These are phyloP conservation scores for Pyrenophora teres DNA, from an alignment of 2,329 filamentous ascomycete genomes.

Conservation along the genomic window DNA sequence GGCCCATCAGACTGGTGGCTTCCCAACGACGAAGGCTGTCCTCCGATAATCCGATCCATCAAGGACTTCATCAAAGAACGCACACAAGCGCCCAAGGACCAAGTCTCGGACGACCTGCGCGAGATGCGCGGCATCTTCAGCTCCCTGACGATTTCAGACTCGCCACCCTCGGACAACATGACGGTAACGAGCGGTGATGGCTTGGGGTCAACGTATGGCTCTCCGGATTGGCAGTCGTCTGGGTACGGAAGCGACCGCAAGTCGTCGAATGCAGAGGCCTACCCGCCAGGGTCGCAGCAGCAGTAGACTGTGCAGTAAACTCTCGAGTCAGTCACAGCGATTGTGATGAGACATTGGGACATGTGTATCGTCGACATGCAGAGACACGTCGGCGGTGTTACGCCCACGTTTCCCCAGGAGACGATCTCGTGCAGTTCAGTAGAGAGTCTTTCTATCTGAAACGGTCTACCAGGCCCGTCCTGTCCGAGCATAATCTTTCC, in stretches of 20 bases:
- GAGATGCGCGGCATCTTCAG: conserved; percentile 74
- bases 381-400: conserved; percentile 13
- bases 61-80: conserved; percentile 82
- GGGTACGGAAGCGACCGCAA: conserved; percentile 29
- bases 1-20: conserved; percentile 87
- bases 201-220: conserved; percentile 23
- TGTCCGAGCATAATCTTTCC: conserved; percentile 2
- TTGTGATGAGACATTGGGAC: conserved; percentile 6
- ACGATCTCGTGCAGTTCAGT: conserved; percentile 14
- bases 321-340: neutral
- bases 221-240: conserved; percentile 30
- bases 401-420: conserved; percentile 7
- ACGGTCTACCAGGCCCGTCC: conserved; percentile 30
- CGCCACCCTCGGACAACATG: conserved; percentile 36
- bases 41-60: conserved; percentile 73
- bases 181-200: conserved; percentile 35
- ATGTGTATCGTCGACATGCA: conserved; percentile 2
- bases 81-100: conserved; percentile 57
- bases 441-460: conserved; percentile 15
- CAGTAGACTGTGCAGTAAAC: conserved; percentile 23
- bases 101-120: conserved; percentile 66
- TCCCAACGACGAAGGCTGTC: conserved; percentile 77
- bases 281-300: conserved; percentile 12
- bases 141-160: conserved; percentile 46
- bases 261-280: conserved; percentile 21